Evolutionary conservation across 129 eudicot genomes (phyloP).

Genomic region (Artemisia tridentata): DNA sequence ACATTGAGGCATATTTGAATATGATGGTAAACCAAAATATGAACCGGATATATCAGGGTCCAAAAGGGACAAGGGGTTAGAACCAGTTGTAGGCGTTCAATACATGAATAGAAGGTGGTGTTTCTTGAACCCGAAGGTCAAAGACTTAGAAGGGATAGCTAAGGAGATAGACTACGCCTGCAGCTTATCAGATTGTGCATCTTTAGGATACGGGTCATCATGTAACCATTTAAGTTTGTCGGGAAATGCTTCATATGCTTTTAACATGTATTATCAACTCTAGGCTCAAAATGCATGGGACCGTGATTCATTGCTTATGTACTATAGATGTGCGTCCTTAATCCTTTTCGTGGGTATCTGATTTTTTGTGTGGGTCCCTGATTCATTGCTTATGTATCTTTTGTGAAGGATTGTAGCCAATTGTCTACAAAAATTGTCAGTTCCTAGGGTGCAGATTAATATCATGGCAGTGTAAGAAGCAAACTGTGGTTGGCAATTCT

Average conservation of each 20-base stretch:
- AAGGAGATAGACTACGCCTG: conserved; percentile 71
- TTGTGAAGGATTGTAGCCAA: no score
- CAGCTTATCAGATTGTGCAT: conserved; percentile 78
- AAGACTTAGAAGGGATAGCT: conserved; percentile 48
- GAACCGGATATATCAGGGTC: conserved; percentile 54
- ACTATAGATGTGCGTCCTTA: no score
- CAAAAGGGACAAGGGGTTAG: conserved; percentile 36
- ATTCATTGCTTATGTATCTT: no score
- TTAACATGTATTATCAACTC: conserved; percentile 87
- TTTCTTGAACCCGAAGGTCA: conserved; percentile 57
- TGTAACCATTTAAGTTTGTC: conserved; percentile 52
- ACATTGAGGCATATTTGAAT: conserved; percentile 94
- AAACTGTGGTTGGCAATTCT: no score
- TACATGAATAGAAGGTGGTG: conserved; percentile 76
- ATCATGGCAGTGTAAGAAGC: no score
- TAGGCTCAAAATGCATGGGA: conserved; percentile 62
- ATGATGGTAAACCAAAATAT: conserved; percentile 85
- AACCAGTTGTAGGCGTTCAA: conserved; percentile 54
- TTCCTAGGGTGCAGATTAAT: no score
- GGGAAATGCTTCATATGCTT: conserved; percentile 80
- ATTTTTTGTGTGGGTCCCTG: no score
- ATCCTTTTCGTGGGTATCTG: no score
- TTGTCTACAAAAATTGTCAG: no score
- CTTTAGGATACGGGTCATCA: conserved; percentile 81
- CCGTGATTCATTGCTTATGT: no score